These are phyloP conservation scores for Xylaria cubensis DNA, from an alignment of 495 filamentous ascomycete genomes.

Conservation along the genomic window DNA sequence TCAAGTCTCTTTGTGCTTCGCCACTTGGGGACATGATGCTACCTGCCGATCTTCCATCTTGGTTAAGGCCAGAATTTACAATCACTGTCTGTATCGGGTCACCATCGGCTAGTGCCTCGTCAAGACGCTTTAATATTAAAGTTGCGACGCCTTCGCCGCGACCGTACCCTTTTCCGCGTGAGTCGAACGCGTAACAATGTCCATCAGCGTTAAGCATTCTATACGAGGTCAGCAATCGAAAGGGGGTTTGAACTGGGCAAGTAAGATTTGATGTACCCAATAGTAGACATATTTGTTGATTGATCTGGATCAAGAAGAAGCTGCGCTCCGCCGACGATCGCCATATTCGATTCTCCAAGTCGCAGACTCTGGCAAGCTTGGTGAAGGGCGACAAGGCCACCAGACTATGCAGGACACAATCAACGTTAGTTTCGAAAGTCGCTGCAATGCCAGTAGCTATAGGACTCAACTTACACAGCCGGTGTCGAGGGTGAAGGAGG, in stretches of 20 bases:
- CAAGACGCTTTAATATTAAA: slow-evolving; percentile 57
- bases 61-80: slow-evolving; percentile 55
- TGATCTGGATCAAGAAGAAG: slow-evolving; percentile 33
- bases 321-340: slow-evolving; percentile 34
- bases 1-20: slow-evolving; percentile 38
- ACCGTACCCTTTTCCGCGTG: slow-evolving; percentile 47
- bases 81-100: slow-evolving; percentile 65
- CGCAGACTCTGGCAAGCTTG: slow-evolving; percentile 55
- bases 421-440: not conserved
- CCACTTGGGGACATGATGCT: slow-evolving; percentile 26
- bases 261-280: slow-evolving; percentile 1
- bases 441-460: not conserved
- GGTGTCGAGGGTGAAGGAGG: slow-evolving; percentile 56
- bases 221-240: not conserved
- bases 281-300: slow-evolving; percentile 27
- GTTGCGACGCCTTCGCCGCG: slow-evolving; percentile 48
- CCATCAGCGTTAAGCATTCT: slow-evolving; percentile 43
- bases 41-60: slow-evolving; percentile 55
- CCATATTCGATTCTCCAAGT: slow-evolving; percentile 40
- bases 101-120: slow-evolving; percentile 55
- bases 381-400: slow-evolving; percentile 54
- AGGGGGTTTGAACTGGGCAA: not conserved
- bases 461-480: slow-evolving; percentile 62
- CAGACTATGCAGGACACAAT: slow-evolving; percentile 3
- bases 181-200: slow-evolving; percentile 45